Conservation (phyloP, 805 yeast species). For the Starmerella apicola region DNA sequence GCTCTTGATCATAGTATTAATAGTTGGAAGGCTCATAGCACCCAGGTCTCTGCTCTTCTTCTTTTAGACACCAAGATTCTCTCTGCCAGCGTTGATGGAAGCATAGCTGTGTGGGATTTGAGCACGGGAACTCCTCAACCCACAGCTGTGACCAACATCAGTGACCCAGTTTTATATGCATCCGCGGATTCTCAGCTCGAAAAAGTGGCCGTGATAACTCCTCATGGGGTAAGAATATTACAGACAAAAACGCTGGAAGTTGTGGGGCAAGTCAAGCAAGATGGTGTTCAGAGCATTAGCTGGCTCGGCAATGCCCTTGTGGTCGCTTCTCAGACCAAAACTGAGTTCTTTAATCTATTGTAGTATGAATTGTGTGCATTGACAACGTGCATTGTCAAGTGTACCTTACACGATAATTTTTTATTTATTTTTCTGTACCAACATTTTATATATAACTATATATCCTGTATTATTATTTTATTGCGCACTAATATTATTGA, state of each 20-base stretch:
- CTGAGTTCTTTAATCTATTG: not conserved
- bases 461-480: not conserved
- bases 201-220: no score
- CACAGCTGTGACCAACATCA: no score
- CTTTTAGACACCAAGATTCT: not conserved
- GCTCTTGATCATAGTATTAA: slow-evolving; percentile 37
- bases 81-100: not conserved
- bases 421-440: no score
- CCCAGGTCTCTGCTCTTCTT: not conserved
- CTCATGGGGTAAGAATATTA: not conserved
- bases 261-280: not conserved
- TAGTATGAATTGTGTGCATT: no score
- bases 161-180: no score
- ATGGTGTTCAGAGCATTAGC: slow-evolving; percentile 4
- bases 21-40: slow-evolving; percentile 31
- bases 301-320: slow-evolving; percentile 2
- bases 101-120: not conserved
- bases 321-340: slow-evolving; percentile 1
- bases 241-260: not conserved
- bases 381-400: no score
- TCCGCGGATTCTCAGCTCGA: no score
- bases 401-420: no score
- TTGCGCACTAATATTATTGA: not conserved
- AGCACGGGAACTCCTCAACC: no score
- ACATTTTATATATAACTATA: not conserved